These are phyloP conservation scores for Jaapia argillacea DNA, from an alignment of 768 basidiomycete species.

Conservation along the genomic window DNA sequence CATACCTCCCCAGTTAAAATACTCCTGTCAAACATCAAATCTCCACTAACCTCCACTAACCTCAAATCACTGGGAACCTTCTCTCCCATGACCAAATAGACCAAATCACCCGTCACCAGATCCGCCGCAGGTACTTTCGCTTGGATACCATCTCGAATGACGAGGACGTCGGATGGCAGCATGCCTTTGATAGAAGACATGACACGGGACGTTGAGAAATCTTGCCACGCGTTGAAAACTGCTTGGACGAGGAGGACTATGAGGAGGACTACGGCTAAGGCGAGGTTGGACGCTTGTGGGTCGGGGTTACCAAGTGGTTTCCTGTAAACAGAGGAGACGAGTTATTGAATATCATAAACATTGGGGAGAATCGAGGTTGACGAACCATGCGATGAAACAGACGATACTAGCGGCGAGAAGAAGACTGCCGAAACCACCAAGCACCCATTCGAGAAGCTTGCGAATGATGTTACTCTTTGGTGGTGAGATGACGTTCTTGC, in stretches of 20 bases:
- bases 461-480: slow-evolving; percentile 31
- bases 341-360: slow-evolving; percentile 1
- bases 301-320: slow-evolving; percentile 48
- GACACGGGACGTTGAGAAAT: slow-evolving; percentile 45
- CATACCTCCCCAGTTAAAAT: slow-evolving; percentile 59
- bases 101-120: slow-evolving; percentile 60
- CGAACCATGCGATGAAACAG: slow-evolving; percentile 42
- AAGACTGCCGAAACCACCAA: slow-evolving; percentile 42
- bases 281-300: slow-evolving; percentile 46
- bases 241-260: slow-evolving; percentile 28
- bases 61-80: slow-evolving; percentile 65
- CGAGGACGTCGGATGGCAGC: slow-evolving; percentile 53
- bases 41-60: slow-evolving; percentile 46
- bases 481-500: slow-evolving; percentile 41
- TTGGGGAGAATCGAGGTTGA: neutral
- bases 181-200: slow-evolving; percentile 60
- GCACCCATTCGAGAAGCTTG: slow-evolving; percentile 40
- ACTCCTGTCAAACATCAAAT: slow-evolving; percentile 52
- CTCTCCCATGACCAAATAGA: slow-evolving; percentile 52
- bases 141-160: slow-evolving; percentile 40
- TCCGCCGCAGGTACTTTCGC: slow-evolving; percentile 44
- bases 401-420: slow-evolving; percentile 36
- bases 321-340: slow-evolving; percentile 23
- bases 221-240: slow-evolving; percentile 40
- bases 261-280: slow-evolving; percentile 47